Percentiles rank a stretch among this genome's conserved stretches.
Evolutionary conservation across 192 early-diverging fungal species (phyloP).

Genomic region (Powellomyces hirtus): DNA sequence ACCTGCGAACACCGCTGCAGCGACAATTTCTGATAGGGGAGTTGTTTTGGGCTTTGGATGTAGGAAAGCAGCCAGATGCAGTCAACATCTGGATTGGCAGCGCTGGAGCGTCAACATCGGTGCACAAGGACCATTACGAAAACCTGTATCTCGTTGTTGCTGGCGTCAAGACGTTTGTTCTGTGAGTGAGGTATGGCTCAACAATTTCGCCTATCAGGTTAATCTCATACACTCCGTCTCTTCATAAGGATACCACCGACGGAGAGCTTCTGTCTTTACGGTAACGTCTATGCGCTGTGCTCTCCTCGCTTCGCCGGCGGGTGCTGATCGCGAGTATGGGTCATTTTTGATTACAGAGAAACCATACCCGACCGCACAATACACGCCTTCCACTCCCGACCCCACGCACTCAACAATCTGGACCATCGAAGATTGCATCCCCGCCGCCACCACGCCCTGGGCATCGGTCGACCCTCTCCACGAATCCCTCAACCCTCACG

Average conservation of each 20-base stretch:
- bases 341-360: background rate
- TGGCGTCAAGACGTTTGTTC: constrained; percentile 45
- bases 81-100: constrained; percentile 56
- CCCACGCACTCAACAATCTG: background rate
- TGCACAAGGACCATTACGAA: constrained; percentile 60
- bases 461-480: constrained; percentile 19
- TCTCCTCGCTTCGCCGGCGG: no score
- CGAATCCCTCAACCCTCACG: no score
- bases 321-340: no score
- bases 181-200: no score
- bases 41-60: no score
- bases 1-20: no score
- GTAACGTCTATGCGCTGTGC: no score
- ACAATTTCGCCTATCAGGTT: no score
- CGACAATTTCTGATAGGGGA: no score
- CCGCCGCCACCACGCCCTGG: constrained; percentile 23
- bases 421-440: constrained; percentile 8
- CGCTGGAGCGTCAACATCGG: constrained; percentile 28
- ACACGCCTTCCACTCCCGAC: constrained; percentile 16
- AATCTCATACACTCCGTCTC: no score
- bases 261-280: constrained; percentile 24
- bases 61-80: constrained; percentile 39
- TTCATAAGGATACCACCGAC: constrained; percentile 38
- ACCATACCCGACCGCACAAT: constrained; percentile 23
- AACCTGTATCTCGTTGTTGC: constrained; percentile 51